A percentile compares a stretch with the other conserved stretches of the same genome.
Conservation (phyloP, 495 filamentous ascomycete species). For the Podospora pseudopauciseta region DNA sequence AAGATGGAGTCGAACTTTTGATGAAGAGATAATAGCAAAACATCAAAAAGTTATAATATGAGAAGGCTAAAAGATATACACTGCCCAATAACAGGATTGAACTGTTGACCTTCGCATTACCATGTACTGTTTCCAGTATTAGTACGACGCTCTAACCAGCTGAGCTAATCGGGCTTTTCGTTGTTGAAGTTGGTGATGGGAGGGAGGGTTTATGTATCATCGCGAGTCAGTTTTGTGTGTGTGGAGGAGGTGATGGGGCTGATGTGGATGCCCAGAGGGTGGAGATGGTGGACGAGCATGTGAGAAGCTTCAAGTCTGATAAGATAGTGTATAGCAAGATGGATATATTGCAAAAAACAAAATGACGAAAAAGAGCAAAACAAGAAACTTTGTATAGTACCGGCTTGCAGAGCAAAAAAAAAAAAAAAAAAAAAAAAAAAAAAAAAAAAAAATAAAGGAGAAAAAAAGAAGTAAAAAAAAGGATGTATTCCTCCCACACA, state of each 20-base stretch:
- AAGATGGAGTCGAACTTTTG: too few species aligned
- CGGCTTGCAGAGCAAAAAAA: background rate
- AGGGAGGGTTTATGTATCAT: background rate
- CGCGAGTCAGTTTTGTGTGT: background rate
- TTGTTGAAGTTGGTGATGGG: background rate
- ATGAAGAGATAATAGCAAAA: background rate
- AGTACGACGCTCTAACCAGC: conserved; percentile 19
- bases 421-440: background rate
- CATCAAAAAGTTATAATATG: background rate
- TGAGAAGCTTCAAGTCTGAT: background rate
- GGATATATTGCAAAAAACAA: too few species aligned
- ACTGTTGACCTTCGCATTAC: conserved; percentile 24
- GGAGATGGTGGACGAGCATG: background rate
- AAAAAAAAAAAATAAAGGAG: too few species aligned
- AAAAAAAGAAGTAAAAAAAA: background rate
- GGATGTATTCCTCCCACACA: too few species aligned
- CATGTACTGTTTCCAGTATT: conserved; percentile 3
- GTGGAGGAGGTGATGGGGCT: background rate
- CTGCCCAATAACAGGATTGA: conserved; percentile 28
- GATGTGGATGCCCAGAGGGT: background rate
- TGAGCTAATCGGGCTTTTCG: conserved; percentile 18
- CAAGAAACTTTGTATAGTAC: too few species aligned
- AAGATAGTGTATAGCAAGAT: too few species aligned
- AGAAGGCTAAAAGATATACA: background rate
- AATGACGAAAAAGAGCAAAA: too few species aligned